Percentiles rank a stretch among this genome's conserved stretches.
Evolutionary conservation across 2,329 filamentous ascomycete species (phyloP).

Genomic region (Fusarium longipes): DNA sequence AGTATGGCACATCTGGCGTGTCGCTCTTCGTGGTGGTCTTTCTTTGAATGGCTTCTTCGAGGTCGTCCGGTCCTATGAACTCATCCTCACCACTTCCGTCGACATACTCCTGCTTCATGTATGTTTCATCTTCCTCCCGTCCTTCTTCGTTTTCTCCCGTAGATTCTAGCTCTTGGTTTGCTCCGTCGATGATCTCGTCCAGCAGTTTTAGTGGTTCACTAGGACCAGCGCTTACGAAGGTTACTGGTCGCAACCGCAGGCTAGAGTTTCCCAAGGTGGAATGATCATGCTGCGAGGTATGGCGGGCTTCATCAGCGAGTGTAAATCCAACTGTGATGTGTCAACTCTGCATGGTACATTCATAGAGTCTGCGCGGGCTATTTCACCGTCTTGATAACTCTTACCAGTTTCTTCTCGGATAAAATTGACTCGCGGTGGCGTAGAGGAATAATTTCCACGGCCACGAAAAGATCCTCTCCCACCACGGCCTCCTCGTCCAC

Average conservation of each 20-base stretch:
- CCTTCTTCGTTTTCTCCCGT: not conserved
- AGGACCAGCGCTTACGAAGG: slow-evolving; percentile 65
- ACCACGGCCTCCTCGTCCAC: slow-evolving; percentile 34
- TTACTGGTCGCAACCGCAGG: slow-evolving; percentile 62
- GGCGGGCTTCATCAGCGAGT: slow-evolving; percentile 61
- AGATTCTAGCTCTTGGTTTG: not conserved
- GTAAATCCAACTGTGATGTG: slow-evolving; percentile 43
- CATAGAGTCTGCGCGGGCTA: not conserved
- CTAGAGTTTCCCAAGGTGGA: slow-evolving; percentile 55
- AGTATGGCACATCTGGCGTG: slow-evolving; percentile 33
- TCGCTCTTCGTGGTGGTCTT: slow-evolving; percentile 5
- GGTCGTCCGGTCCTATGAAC: slow-evolving; percentile 41
- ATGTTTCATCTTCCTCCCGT: not conserved
- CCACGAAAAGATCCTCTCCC: slow-evolving; percentile 28
- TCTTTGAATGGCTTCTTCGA: slow-evolving; percentile 32
- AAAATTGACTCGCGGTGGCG: slow-evolving; percentile 7
- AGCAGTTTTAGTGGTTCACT: slow-evolving; percentile 61
- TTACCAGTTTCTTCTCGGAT: slow-evolving; percentile 34
- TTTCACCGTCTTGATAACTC: not conserved
- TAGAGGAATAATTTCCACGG: slow-evolving; percentile 17
- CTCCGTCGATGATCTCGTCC: slow-evolving; percentile 44
- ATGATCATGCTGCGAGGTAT: slow-evolving; percentile 60
- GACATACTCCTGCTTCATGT: slow-evolving; percentile 1
- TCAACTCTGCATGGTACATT: slow-evolving; percentile 15
- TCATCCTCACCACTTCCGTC: not conserved